Base-by-base conservation (phyloP, 2,329 filamentous ascomycete species). In the Pseudogymnoascus verrucosus region DNA sequence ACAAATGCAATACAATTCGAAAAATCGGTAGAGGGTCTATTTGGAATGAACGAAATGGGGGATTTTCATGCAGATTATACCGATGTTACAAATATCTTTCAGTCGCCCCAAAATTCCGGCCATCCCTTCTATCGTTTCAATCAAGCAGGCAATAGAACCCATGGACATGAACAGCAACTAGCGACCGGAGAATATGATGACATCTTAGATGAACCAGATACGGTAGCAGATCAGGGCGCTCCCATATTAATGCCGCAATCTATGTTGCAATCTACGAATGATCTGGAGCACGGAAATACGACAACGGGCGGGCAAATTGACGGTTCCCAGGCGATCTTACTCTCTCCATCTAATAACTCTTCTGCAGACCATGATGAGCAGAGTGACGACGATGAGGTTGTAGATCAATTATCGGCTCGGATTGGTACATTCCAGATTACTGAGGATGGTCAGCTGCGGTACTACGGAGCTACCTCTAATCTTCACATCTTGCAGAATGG, bases 351-450 rank as follows among this genome's bases (percentile, higher is more conserved):
- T 28, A 26, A 51, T 21, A 28, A 21, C 21, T 26, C 8, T 51
- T 12, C 1, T 28, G 44, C 21, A n/a, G 44, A 51, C 44, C 23
- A 51, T n/a, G 44, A 51, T 26, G 44, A 26, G 6, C 44, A 51
- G 21, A 51, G 44, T 51, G 44, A 51, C 44, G 44, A 51, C 44
- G 44, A 51, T 51, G 44, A 51, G 21, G 44, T 51, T 26, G 12
- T 51, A 14, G 7, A 70, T 69, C 68, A 69, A 64, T 60, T 66
- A 37, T 60, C 64, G 2, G 37, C 57, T 42, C 62, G 62, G 23
- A n/a, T 67, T 42, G 65, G 65, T 10, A 26, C 37, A 34, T 59
- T 67, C 12, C 64, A 67, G 36, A 61, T 67, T 37, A 61, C 64
- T n/a, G 62, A 62, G 44, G 65, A 65, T 59, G 65, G 65, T 21